A percentile compares a stretch with the other conserved stretches of the same genome.
phyloP scores from a whole-genome alignment of 768 basidiomycete genomes.

The Rossbeevera mucosa region DNA sequence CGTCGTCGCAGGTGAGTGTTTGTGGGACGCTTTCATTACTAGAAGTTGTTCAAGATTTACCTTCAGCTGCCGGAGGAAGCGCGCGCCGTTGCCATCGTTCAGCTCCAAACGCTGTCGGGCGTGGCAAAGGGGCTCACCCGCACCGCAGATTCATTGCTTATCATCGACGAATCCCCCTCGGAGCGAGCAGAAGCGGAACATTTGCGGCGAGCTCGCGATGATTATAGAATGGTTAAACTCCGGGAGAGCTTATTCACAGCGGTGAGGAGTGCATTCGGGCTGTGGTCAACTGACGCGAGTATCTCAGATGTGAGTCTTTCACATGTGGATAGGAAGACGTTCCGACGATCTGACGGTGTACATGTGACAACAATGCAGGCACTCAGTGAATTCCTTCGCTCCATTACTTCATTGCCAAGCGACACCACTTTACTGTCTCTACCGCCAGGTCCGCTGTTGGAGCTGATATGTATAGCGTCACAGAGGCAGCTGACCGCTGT shows the following conservation, averaged over 20 bases:
- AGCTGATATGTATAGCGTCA: constrained; percentile 67
- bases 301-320: constrained; percentile 62
- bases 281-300: constrained; percentile 78
- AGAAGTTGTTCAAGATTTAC: not conserved
- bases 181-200: constrained; percentile 47
- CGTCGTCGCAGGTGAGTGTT: constrained; percentile 46
- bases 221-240: constrained; percentile 57
- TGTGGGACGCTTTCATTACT: not conserved
- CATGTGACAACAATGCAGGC: constrained; percentile 40
- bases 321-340: not conserved
- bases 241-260: constrained; percentile 62
- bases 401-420: constrained; percentile 75
- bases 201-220: constrained; percentile 58
- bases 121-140: constrained; percentile 85
- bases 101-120: constrained; percentile 78
- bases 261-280: constrained; percentile 55
- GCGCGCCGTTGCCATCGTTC: constrained; percentile 56
- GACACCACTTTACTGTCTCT: constrained; percentile 79
- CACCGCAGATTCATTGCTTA: constrained; percentile 60
- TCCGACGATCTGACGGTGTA: not conserved
- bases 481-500: constrained; percentile 71
- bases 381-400: constrained; percentile 78
- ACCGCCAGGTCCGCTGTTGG: constrained; percentile 76
- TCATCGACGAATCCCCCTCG: constrained; percentile 55
- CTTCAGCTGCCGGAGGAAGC: constrained; percentile 69